Conservation (phyloP, 768 basidiomycete genomes). For the Ramaria sp. region DNA sequence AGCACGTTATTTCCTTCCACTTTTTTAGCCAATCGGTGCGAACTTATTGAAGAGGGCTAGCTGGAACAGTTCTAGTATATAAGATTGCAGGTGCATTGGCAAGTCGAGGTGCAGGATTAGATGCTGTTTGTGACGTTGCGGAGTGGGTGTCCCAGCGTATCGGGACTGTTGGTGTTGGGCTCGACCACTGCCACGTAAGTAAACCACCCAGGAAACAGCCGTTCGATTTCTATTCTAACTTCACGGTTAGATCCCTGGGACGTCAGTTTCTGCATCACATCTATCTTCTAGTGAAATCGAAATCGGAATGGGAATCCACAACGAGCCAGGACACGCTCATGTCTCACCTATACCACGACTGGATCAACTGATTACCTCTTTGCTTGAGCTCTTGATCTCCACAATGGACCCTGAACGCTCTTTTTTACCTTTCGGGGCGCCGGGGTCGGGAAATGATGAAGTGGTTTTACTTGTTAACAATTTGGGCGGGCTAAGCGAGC, state of each 20-base stretch:
- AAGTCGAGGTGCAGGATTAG: slow-evolving; percentile 49
- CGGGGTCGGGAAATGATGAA: slow-evolving; percentile 41
- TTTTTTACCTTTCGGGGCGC: slow-evolving; percentile 57
- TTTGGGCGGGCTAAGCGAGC: slow-evolving; percentile 74
- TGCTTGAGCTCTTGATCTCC: slow-evolving; percentile 62
- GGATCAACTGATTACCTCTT: slow-evolving; percentile 52
- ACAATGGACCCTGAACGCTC: slow-evolving; percentile 66
- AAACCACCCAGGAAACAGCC: not conserved
- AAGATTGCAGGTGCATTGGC: slow-evolving; percentile 86
- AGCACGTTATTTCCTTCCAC: slow-evolving; percentile 3
- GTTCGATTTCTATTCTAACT: not conserved
- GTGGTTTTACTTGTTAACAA: slow-evolving; percentile 82
- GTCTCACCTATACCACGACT: slow-evolving; percentile 64
- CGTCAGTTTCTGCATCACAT: slow-evolving; percentile 43
- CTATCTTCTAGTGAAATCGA: slow-evolving; percentile 61
- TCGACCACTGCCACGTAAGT: slow-evolving; percentile 80
- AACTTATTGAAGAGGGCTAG: slow-evolving; percentile 48
- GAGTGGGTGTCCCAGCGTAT: slow-evolving; percentile 55
- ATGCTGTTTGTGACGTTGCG: slow-evolving; percentile 57
- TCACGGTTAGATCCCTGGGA: slow-evolving; percentile 58
- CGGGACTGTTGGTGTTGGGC: slow-evolving; percentile 75
- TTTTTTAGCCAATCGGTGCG: not conserved
- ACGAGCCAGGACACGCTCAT: slow-evolving; percentile 67
- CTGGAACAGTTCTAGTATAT: slow-evolving; percentile 76
- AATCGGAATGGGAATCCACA: slow-evolving; percentile 88